Evolutionary conservation across 2,329 filamentous ascomycete species (phyloP).

Genomic region (Sporothrix inflata): DNA sequence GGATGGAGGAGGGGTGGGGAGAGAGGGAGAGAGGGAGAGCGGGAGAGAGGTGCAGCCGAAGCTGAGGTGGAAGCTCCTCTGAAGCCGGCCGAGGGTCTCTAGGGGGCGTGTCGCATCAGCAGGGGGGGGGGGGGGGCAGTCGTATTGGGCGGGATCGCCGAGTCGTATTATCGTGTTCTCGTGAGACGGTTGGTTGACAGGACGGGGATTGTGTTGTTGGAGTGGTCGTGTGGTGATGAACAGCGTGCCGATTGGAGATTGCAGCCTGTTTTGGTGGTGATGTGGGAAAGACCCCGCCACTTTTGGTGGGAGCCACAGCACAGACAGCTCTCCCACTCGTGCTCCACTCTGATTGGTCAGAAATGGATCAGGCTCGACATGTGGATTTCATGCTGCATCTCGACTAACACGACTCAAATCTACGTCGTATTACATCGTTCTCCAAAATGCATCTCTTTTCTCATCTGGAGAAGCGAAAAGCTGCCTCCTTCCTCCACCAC

Average conservation of each 20-base stretch:
- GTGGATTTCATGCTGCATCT: neutral
- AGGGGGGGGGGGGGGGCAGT: no score
- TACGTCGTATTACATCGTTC: no score
- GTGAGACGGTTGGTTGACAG: neutral
- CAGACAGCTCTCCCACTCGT: neutral
- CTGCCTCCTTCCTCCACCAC: no score
- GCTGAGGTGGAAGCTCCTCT: conserved; percentile 14
- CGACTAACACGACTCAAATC: conserved; percentile 19
- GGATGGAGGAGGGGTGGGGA: neutral
- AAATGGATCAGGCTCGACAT: neutral
- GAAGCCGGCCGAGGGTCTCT: neutral
- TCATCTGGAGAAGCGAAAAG: no score
- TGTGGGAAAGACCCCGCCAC: conserved; percentile 18
- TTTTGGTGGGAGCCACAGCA: neutral
- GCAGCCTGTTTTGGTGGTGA: conserved; percentile 8
- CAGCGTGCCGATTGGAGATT: neutral
- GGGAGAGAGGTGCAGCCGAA: neutral
- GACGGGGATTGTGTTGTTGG: neutral
- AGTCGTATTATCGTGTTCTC: neutral
- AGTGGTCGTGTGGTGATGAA: neutral
- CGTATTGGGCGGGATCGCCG: neutral
- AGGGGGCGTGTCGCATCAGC: neutral
- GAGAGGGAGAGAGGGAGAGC: neutral
- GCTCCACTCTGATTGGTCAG: neutral
- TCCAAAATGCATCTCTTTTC: no score